Evolutionary conservation across 129 eudicot species (phyloP), one percentile per base, ranked within the genome.

Genomic region (Tanacetum coccineum): DNA sequence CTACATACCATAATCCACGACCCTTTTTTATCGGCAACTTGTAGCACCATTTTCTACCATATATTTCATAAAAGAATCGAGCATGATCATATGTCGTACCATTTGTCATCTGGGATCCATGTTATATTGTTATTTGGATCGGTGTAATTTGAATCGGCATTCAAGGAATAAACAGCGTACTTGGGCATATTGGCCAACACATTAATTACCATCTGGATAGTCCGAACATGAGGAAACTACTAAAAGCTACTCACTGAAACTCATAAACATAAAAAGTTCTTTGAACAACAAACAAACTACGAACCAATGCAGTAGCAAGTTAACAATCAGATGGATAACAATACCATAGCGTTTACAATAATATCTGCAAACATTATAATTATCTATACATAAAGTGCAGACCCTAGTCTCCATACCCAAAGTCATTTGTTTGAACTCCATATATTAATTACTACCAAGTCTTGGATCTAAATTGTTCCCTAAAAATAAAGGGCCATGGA

Each of bases 121-220:
- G 76, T 72, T 59, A 80, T 74, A 49, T 75, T 77, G 77, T 78
- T 80, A 40, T 13, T 71, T 18, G 77, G 81, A 40, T 85, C 91
- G 2, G 79, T 79, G 59, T 66, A 66, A 40, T 77, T 79, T 46
- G 72, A 56, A 68, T 80, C 84, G 9, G 85, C 75, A 69, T 26
- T 26, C 30, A 26, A 26, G 30, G 3, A 26, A 26, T 26, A 26
- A 26, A 26, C 30, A 26, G 30, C 3, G 30, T 4, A 26, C 30
- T 26, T 26, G 30, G 30, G 30, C 30, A 26, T 26, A 26, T 26
- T 26, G 30, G 30, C 30, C 30, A 26, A 26, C 30, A 26, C 30
- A 26, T 26, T 26, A 3, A 26, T 26, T 26, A 26, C 30, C 2
- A 26, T 26, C 30, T 26, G 30, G n/a, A n/a, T n/a, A n/a, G n/a